A percentile compares a stretch with the other conserved stretches of the same genome.
phyloP scores from a whole-genome alignment of 2,329 filamentous ascomycete species.

The Sarocladiaceae sp. region DNA sequence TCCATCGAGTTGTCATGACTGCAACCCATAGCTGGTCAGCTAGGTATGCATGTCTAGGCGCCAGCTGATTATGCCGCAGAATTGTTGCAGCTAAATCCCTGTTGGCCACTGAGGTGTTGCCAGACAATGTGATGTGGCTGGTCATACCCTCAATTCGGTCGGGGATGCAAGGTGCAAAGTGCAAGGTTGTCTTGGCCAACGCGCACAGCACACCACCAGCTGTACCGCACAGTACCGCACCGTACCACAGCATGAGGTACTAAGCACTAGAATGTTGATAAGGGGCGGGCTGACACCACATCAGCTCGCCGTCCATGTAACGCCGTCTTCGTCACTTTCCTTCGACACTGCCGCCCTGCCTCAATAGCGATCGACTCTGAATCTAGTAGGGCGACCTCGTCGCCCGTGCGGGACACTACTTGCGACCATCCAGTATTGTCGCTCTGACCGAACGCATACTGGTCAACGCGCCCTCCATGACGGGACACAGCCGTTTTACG shows the following conservation, averaged over 20 bases:
- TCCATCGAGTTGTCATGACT: too few relatives aligned
- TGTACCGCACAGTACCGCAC: too few relatives aligned
- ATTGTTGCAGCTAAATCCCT: background rate
- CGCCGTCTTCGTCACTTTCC: background rate
- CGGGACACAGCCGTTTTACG: background rate
- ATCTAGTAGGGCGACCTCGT: background rate
- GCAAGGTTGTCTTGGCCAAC: conserved; percentile 8
- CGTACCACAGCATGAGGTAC: background rate
- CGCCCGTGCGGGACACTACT: background rate
- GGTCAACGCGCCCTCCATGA: background rate
- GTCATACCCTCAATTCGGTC: background rate
- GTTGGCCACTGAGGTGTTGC: background rate
- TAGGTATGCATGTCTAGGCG: too few relatives aligned
- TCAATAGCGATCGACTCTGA: too few relatives aligned
- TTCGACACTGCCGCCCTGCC: too few relatives aligned
- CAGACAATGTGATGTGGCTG: background rate
- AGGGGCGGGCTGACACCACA: conserved; percentile 5
- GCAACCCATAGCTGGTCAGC: too few relatives aligned
- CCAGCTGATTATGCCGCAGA: background rate
- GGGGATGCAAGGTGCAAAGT: too few relatives aligned
- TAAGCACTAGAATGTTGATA: conserved; percentile 3
- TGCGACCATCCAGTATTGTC: background rate
- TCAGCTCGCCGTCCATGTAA: background rate
- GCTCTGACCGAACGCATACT: background rate
- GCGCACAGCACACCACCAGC: conserved; percentile 6